Evolutionary conservation across 257 asterid species (phyloP).

Genomic region (Ballota nigra): DNA sequence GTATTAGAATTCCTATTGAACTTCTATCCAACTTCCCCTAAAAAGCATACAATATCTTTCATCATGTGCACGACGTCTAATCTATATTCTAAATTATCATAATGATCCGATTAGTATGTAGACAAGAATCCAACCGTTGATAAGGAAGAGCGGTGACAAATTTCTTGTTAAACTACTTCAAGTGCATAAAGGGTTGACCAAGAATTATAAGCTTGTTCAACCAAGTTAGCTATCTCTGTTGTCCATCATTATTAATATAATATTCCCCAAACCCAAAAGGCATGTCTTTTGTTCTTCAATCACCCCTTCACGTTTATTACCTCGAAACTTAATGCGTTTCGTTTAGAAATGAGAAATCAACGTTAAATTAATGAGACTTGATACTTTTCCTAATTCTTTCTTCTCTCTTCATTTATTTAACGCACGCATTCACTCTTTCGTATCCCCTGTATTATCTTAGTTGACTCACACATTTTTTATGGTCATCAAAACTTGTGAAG

Average conservation of each 20-base stretch:
- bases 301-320: neutral
- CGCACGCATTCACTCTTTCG: neutral
- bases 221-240: neutral
- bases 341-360: neutral
- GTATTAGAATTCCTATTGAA: no score
- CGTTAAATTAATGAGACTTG: conserved; percentile 10
- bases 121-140: neutral
- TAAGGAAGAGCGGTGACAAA: neutral
- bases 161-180: neutral
- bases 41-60: no score
- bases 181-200: neutral
- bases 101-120: no score
- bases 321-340: neutral
- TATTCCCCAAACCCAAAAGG: conserved; percentile 1
- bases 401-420: neutral
- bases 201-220: neutral
- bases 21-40: no score
- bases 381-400: neutral
- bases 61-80: no score
- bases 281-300: conserved; percentile 12
- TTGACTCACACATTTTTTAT: neutral
- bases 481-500: neutral
- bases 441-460: neutral
- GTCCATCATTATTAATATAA: neutral
- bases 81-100: no score